Conservation (phyloP, 805 yeast species). For the Yamadazyma tumulicola region DNA sequence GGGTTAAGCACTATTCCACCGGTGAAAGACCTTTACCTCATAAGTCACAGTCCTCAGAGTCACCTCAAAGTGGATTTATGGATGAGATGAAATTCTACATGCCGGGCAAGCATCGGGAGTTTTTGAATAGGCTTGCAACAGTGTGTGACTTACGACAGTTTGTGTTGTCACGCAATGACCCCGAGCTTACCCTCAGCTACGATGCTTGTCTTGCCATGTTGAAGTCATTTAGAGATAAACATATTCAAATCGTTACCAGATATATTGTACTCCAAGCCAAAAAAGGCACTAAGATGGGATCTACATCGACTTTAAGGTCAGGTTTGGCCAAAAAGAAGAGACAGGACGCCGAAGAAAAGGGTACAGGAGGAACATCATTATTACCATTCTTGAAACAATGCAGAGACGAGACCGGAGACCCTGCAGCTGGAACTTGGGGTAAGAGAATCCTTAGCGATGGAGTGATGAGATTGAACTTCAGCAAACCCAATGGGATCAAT, state of each 20-base stretch:
- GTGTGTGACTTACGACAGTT: slow-evolving; percentile 61
- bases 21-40: slow-evolving; percentile 48
- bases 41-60: slow-evolving; percentile 4
- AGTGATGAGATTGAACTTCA: slow-evolving; percentile 39
- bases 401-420: slow-evolving; percentile 91
- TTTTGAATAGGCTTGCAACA: slow-evolving; percentile 57
- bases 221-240: slow-evolving; percentile 85
- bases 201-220: slow-evolving; percentile 90
- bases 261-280: slow-evolving; percentile 80
- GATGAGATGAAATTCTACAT: slow-evolving; percentile 82
- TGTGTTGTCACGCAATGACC: slow-evolving; percentile 43
- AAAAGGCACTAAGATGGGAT: slow-evolving; percentile 48
- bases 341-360: slow-evolving; percentile 57
- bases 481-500: slow-evolving; percentile 38
- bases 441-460: slow-evolving; percentile 62
- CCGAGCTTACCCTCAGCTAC: slow-evolving; percentile 66
- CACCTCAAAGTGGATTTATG: slow-evolving; percentile 49
- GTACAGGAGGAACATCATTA: slow-evolving; percentile 93
- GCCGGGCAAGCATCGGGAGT: slow-evolving; percentile 84
- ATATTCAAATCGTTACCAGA: slow-evolving; percentile 87
- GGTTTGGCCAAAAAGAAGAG: slow-evolving; percentile 55
- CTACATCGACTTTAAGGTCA: slow-evolving; percentile 58
- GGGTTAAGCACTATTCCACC: slow-evolving; percentile 75
- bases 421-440: slow-evolving; percentile 94
- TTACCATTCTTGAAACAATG: slow-evolving; percentile 92